A percentile compares a stretch with the other conserved stretches of the same genome.
These are phyloP conservation scores for Saccharum hybrid DNA, from an alignment of 202 grass and related monocot genomes.

Conservation along the genomic window DNA sequence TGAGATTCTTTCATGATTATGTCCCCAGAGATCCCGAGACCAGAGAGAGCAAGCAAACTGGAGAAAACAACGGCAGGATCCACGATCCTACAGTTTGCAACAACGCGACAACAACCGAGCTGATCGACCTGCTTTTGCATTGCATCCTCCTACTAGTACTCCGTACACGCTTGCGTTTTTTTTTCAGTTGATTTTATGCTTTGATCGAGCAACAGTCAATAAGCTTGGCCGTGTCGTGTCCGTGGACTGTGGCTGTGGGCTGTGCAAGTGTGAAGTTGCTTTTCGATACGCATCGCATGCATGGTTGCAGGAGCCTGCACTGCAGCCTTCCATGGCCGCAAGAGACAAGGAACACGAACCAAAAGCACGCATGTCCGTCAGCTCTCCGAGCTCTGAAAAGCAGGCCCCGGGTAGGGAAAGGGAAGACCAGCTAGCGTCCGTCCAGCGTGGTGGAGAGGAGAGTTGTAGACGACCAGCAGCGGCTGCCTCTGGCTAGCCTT, in stretches of 20 bases:
- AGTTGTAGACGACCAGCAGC: background rate
- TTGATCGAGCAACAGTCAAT: background rate
- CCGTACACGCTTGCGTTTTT: background rate
- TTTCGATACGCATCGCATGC: background rate
- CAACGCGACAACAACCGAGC: constrained; percentile 9
- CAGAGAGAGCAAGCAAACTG: background rate
- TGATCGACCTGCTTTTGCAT: background rate
- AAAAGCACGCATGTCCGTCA: background rate
- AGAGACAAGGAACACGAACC: constrained; percentile 50
- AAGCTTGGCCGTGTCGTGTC: constrained; percentile 1
- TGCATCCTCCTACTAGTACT: too few species aligned
- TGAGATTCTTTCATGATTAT: constrained; percentile 41
- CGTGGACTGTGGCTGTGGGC: background rate
- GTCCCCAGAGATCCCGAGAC: constrained; percentile 49
- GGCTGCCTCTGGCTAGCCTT: background rate
- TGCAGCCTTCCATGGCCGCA: constrained; percentile 48
- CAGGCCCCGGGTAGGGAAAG: constrained; percentile 6
- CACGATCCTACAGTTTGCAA: background rate
- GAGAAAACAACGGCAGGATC: background rate
- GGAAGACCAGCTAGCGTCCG: background rate
- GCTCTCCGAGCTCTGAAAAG: constrained; percentile 32
- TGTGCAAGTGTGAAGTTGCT: background rate
- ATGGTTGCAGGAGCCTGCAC: constrained; percentile 10
- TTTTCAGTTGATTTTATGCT: constrained; percentile 2
- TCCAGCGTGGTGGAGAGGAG: too few species aligned